Evolutionary conservation across 169 alveolate species (phyloP), one percentile per base, ranked within the genome.

Genomic region (Plasmodium vivax): DNA sequence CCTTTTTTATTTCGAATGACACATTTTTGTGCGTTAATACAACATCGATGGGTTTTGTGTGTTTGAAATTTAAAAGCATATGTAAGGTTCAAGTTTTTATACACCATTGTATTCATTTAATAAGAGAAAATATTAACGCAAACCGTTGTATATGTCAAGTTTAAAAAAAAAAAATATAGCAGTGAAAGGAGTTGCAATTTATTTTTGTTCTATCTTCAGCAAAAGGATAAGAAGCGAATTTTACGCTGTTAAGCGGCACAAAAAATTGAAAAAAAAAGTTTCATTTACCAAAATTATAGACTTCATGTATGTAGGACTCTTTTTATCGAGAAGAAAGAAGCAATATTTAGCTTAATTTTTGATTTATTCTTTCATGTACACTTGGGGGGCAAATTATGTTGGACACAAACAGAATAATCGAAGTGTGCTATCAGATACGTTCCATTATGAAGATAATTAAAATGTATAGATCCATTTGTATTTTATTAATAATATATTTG

Each of bases 371-470:
- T 68, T 68, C 9, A 80, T 80, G 56, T 43, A n/a, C 47, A 12
- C 23, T 80, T 80, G 10, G 51, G 27, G 19, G 30, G 32, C 62
- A 14, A 10, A 80, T 51, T 0, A 0, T 43, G 73, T 12, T 80
- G 19, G 5, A 12, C 73, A 80, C 14, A 23, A 43, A 32, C 30
- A 80, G 41, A 80, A 80, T 38, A 80, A 80, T 30, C 32, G 6
- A 23, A 68, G 43, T 19, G n/a, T 68, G 41, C 12, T 6, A 68
- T 68, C 38, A 23, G 19, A 68, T 68, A 68, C 56, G 16, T 80
- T 43, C 2, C 71, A 80, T 19, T 8, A 80, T 80, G 85, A n/a
- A 80, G 12, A 80, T 80, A 38, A 43, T 80, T 80, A 80, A 38
- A 43, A 32, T 80, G 34, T 45, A 51, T 43, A 80, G 3, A 23